A percentile compares a stretch with the other conserved stretches of the same genome.
phyloP scores from a whole-genome alignment of 352 stramenopile genomes.

The Hyaloperonospora arabidopsidis region DNA sequence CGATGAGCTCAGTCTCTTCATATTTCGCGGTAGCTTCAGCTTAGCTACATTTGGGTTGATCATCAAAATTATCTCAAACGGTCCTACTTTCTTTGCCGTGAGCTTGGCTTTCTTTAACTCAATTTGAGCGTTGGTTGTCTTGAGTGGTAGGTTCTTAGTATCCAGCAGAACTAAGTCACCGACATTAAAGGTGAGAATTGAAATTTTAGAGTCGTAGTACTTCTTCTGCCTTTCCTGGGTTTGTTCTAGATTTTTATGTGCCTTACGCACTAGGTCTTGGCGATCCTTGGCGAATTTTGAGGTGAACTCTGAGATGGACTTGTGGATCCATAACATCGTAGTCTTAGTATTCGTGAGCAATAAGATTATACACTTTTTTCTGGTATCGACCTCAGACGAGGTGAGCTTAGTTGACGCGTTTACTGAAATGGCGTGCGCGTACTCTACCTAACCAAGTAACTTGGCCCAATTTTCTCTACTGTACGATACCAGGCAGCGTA shows the following conservation, averaged over 20 bases:
- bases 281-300: conserved; percentile 6
- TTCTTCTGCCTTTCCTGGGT: conserved; percentile 11
- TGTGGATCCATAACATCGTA: not conserved
- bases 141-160: conserved; percentile 4
- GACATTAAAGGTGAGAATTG: conserved; percentile 9
- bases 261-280: conserved; percentile 11
- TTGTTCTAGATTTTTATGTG: conserved; percentile 5
- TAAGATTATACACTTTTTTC: not conserved
- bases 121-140: conserved; percentile 1
- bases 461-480: not conserved
- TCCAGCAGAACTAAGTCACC: conserved; percentile 11
- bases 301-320: conserved; percentile 3
- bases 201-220: conserved; percentile 11
- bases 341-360: not conserved
- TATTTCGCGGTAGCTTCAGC: conserved; percentile 1
- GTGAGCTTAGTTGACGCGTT: conserved; percentile 1
- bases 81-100: not conserved
- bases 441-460: not conserved
- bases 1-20: not conserved
- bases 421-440: not conserved
- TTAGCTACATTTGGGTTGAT: conserved; percentile 4
- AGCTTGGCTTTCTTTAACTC: conserved; percentile 1
- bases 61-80: conserved; percentile 1
- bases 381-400: not conserved
- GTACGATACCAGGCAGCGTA: conserved; percentile 13